These are phyloP conservation scores for Fusarium sublunatum DNA, from an alignment of 2,329 filamentous ascomycete species.

Conservation along the genomic window DNA sequence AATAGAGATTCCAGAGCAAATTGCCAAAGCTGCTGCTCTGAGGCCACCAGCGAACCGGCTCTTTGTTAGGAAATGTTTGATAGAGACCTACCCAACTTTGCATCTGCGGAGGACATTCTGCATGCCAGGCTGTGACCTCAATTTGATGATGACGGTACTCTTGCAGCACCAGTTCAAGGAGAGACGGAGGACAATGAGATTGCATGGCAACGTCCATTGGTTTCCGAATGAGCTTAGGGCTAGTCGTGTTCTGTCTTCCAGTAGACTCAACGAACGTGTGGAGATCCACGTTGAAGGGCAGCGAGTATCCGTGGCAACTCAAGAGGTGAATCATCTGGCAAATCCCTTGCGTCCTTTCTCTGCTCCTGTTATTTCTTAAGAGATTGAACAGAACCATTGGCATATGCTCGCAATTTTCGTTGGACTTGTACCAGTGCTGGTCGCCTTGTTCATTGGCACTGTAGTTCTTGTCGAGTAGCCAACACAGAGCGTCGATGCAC, in stretches of 20 bases:
- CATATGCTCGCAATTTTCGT: not conserved
- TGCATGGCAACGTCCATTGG: not conserved
- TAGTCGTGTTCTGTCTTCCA: too few species aligned
- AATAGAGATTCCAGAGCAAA: not conserved
- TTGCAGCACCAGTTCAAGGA: not conserved
- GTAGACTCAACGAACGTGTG: not conserved
- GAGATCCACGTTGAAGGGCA: not conserved
- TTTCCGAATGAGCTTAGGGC: not conserved
- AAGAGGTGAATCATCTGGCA: constrained; percentile 8
- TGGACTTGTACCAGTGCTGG: fast-evolving
- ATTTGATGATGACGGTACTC: not conserved
- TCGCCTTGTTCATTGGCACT: not conserved
- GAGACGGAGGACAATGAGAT: not conserved
- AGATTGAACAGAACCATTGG: not conserved
- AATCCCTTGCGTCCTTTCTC: not conserved
- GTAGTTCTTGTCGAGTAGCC: not conserved
- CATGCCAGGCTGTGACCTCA: fast-evolving
- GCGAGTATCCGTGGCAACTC: fast-evolving
- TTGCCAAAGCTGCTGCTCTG: not conserved
- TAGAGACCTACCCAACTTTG: not conserved
- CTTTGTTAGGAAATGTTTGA: not conserved
- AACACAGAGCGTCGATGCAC: not conserved
- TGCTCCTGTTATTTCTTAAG: not conserved
- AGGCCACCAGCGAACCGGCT: not conserved
- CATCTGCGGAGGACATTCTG: fast-evolving